Evolutionary conservation across 768 basidiomycete species (phyloP).

Genomic region (Auricularia auricula-judae): DNA sequence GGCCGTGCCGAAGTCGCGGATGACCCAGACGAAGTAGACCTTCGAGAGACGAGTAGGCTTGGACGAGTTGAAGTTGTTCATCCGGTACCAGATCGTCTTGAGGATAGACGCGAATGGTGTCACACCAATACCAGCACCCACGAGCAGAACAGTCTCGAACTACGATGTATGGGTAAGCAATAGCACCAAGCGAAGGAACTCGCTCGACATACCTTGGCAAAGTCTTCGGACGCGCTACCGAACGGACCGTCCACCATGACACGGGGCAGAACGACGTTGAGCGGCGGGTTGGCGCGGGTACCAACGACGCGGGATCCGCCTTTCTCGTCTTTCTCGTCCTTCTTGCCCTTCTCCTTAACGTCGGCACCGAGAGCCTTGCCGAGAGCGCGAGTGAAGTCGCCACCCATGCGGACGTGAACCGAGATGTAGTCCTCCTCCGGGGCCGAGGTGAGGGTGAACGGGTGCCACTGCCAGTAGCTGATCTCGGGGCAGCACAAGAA

Average conservation of each 20-base stretch:
- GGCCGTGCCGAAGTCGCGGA: conserved; percentile 80
- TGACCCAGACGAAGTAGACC: conserved; percentile 92
- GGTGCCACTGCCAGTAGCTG: conserved; percentile 95
- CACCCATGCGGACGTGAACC: conserved; percentile 85
- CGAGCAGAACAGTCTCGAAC: conserved; percentile 78
- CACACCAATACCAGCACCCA: conserved; percentile 93
- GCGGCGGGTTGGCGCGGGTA: conserved; percentile 41
- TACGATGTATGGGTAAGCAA: not conserved
- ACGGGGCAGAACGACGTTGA: conserved; percentile 71
- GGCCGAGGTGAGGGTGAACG: conserved; percentile 89
- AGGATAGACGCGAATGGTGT: conserved; percentile 91
- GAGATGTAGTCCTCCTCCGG: conserved; percentile 95
- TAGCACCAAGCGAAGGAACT: no score
- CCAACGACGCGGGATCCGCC: conserved; percentile 51
- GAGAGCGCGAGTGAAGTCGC: conserved; percentile 81
- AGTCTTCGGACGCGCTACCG: conserved; percentile 86
- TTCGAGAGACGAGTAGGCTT: conserved; percentile 80
- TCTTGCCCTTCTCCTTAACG: conserved; percentile 28
- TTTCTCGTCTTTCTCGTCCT: conserved; percentile 29
- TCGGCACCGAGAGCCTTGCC: conserved; percentile 75
- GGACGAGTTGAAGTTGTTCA: conserved; percentile 73
- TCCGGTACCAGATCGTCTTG: conserved; percentile 91
- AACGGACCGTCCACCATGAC: conserved; percentile 97
- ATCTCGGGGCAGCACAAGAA: conserved; percentile 86
- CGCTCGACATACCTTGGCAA: conserved; percentile 37